phyloP scores from a whole-genome alignment of 2,329 filamentous ascomycete species.

The Penicillium sp. region DNA sequence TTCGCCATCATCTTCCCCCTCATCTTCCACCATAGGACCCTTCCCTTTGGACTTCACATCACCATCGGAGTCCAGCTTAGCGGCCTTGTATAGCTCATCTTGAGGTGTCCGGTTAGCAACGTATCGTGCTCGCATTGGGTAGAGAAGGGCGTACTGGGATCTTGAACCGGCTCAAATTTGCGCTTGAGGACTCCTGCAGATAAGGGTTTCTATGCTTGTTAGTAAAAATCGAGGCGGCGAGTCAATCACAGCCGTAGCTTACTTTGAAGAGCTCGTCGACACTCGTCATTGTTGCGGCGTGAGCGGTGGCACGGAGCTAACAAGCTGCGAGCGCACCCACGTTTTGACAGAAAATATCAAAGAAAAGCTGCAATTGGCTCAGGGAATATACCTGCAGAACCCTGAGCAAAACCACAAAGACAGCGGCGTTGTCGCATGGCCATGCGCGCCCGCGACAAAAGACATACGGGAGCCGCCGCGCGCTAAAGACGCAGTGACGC shows the following conservation, averaged over 20 bases:
- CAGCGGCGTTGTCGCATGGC: constrained; percentile 7
- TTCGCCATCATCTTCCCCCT: constrained; percentile 47
- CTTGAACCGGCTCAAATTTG: constrained; percentile 56
- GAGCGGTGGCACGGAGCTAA: constrained; percentile 5
- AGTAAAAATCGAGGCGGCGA: constrained; percentile 9
- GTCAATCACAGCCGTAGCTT: constrained; percentile 2
- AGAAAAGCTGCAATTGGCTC: neutral
- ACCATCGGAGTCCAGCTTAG: constrained; percentile 52
- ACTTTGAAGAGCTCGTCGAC: constrained; percentile 62
- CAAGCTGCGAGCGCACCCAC: neutral
- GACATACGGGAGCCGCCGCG: constrained; percentile 17
- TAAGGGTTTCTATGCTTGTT: constrained; percentile 46
- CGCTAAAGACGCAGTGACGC: constrained; percentile 30
- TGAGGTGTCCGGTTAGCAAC: constrained; percentile 48
- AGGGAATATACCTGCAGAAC: neutral
- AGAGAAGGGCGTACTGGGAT: constrained; percentile 45
- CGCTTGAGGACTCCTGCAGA: constrained; percentile 52
- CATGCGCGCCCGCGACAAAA: constrained; percentile 18
- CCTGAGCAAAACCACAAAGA: neutral
- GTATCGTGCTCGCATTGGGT: constrained; percentile 53
- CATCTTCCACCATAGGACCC: constrained; percentile 48
- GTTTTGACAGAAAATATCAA: neutral
- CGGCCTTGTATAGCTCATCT: constrained; percentile 60
- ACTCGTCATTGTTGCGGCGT: constrained; percentile 51
- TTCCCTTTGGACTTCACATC: constrained; percentile 51